Evolutionary conservation across 345 rosid genomes (phyloP).

Genomic region (Tarenaya hassleriana): DNA sequence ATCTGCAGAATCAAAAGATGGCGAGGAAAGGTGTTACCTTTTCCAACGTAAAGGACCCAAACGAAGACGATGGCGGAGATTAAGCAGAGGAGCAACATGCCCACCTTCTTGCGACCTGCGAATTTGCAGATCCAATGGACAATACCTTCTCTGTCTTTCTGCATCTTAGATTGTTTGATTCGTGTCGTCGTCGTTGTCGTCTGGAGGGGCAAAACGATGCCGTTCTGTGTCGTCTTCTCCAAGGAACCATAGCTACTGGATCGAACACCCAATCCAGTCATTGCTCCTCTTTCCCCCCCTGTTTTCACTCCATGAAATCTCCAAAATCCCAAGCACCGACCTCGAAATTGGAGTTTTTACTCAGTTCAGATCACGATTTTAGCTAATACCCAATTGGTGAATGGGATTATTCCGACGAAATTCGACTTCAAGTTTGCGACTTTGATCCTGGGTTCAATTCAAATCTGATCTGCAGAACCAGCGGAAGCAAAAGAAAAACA

Average conservation of each 20-base stretch:
- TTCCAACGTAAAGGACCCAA: slow-evolving; percentile 61
- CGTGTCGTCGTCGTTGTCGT: slow-evolving; percentile 29
- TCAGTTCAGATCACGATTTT: too few species aligned
- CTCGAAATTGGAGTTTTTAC: too few species aligned
- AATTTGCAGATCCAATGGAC: slow-evolving; percentile 67
- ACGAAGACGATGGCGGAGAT: slow-evolving; percentile 60
- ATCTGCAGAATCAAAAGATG: background rate
- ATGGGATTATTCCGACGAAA: too few species aligned
- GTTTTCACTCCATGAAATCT: too few species aligned
- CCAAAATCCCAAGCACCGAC: too few species aligned
- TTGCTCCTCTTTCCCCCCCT: slow-evolving; percentile 16
- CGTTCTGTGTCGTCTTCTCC: slow-evolving; percentile 43
- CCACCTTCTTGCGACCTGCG: slow-evolving; percentile 71
- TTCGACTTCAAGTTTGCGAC: too few species aligned
- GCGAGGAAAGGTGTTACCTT: slow-evolving; percentile 32
- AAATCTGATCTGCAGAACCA: too few species aligned
- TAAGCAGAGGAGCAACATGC: slow-evolving; percentile 63
- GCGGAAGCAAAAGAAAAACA: too few species aligned
- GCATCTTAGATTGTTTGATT: slow-evolving; percentile 51
- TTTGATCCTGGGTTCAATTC: too few species aligned
- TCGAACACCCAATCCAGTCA: slow-evolving; percentile 47
- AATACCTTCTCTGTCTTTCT: slow-evolving; percentile 57
- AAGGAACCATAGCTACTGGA: slow-evolving; percentile 53
- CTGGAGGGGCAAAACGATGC: slow-evolving; percentile 35
- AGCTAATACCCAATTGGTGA: too few species aligned